Percentiles rank a stretch among this genome's conserved stretches.
Evolutionary conservation across 2,329 filamentous ascomycete species (phyloP).

Genomic region (Blumeria hordei): DNA sequence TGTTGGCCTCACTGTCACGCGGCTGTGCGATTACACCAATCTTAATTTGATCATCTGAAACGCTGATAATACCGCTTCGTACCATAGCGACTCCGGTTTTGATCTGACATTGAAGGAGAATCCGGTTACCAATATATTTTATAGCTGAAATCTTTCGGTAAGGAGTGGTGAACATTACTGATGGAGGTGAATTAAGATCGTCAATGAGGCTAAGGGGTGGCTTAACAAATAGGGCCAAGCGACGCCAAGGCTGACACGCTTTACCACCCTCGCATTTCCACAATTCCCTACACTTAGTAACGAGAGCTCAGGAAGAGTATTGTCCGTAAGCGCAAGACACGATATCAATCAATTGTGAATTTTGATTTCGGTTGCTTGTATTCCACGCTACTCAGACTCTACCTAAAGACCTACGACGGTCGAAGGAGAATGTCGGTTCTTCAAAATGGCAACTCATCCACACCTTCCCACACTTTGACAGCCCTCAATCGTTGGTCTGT

Average conservation of each 20-base stretch:
- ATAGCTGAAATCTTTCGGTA: constrained; percentile 25
- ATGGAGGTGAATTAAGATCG: background rate
- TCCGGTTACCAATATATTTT: constrained; percentile 20
- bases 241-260: background rate
- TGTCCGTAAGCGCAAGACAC: background rate
- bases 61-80: constrained; percentile 32
- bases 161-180: constrained; percentile 12
- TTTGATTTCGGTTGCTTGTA: background rate
- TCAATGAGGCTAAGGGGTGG: background rate
- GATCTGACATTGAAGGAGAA: constrained; percentile 41
- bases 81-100: constrained; percentile 38
- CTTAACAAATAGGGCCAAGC: background rate
- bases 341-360: background rate
- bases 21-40: constrained; percentile 41
- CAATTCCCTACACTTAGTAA: background rate
- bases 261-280: background rate
- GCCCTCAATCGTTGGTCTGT: constrained; percentile 69
- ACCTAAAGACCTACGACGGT: background rate
- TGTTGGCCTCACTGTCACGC: constrained; percentile 43
- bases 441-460: constrained; percentile 5
- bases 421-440: constrained; percentile 1
- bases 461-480: constrained; percentile 33
- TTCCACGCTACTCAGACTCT: background rate
- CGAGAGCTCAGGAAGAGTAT: background rate
- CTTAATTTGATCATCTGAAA: constrained; percentile 33